These are phyloP conservation scores for Thalia dealbata DNA, from an alignment of 176 grass and related monocot species.

Conservation along the genomic window DNA sequence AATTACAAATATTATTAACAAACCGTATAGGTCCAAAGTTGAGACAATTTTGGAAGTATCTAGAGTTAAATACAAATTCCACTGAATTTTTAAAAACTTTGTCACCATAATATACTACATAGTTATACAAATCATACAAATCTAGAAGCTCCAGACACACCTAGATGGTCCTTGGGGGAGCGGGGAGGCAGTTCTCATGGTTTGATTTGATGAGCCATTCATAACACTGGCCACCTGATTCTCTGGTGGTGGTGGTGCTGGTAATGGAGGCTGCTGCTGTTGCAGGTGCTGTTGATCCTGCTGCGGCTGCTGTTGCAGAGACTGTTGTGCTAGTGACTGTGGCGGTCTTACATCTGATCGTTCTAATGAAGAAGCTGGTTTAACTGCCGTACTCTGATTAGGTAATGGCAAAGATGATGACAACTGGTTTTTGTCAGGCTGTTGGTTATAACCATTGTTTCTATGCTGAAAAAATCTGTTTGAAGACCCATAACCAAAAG, in stretches of 20 bases:
- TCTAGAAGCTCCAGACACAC: slow-evolving; percentile 99
- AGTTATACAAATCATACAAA: slow-evolving; percentile 33
- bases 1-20: not conserved
- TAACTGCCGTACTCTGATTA: slow-evolving; percentile 40
- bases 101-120: slow-evolving; percentile 20
- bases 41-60: not conserved
- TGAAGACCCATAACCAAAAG: slow-evolving; percentile 35
- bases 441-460: slow-evolving; percentile 55
- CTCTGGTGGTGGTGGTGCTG: slow-evolving; percentile 34
- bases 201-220: slow-evolving; percentile 48
- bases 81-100: not conserved
- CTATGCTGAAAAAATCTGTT: slow-evolving; percentile 53
- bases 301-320: slow-evolving; percentile 14
- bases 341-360: slow-evolving; percentile 39
- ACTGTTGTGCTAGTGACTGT: slow-evolving; percentile 40
- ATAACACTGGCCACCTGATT: slow-evolving; percentile 42
- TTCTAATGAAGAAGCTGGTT: slow-evolving; percentile 27
- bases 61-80: slow-evolving; percentile 21
- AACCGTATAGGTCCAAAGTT: not conserved
- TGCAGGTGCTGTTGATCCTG: not conserved
- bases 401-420: slow-evolving; percentile 37
- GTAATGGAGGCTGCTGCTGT: slow-evolving; percentile 2
- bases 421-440: slow-evolving; percentile 52
- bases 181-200: slow-evolving; percentile 57
- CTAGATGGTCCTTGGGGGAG: slow-evolving; percentile 95